A percentile compares a stretch with the other conserved stretches of the same genome.
Conservation (phyloP, 176 grass and related monocot genomes). For the Phoenix dactylifera region DNA sequence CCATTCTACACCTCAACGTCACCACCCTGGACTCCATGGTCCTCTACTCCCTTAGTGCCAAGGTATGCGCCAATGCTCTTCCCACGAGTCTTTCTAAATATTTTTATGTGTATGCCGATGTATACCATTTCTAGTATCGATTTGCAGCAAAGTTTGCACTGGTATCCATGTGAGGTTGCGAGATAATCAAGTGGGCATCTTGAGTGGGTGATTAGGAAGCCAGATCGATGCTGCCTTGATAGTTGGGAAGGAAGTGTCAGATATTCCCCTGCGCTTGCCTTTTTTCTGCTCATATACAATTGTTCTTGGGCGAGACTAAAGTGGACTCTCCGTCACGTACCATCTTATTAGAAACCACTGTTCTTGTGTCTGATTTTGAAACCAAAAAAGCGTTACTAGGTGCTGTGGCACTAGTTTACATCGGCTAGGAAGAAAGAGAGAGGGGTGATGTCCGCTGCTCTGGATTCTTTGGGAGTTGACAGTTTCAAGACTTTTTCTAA, state of each 20-base stretch:
- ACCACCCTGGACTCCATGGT: conserved; percentile 40
- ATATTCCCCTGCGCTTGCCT: conserved; percentile 45
- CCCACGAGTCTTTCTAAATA: too few species aligned
- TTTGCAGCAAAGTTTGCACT: too few species aligned
- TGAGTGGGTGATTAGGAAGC: conserved; percentile 17
- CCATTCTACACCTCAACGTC: conserved; percentile 73
- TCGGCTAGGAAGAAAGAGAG: too few species aligned
- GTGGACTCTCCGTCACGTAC: background rate
- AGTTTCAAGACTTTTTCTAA: too few species aligned
- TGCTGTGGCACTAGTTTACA: too few species aligned
- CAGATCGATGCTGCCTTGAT: conserved; percentile 18
- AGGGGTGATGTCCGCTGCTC: too few species aligned
- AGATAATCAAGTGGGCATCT: background rate
- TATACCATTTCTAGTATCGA: too few species aligned
- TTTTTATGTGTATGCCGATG: too few species aligned
- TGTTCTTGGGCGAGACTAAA: background rate
- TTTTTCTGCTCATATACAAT: background rate
- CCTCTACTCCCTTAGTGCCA: conserved; percentile 76
- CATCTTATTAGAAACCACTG: background rate
- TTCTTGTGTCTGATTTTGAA: background rate
- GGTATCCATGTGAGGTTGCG: too few species aligned
- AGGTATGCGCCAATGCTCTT: conserved; percentile 31
- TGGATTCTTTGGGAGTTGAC: too few species aligned
- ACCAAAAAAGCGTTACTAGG: background rate
- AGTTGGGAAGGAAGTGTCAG: conserved; percentile 28